Percentiles rank a stretch among this genome's conserved stretches.
Evolutionary conservation across 83 land plant species (phyloP).

Genomic region (Diphasiastrum complanatum): DNA sequence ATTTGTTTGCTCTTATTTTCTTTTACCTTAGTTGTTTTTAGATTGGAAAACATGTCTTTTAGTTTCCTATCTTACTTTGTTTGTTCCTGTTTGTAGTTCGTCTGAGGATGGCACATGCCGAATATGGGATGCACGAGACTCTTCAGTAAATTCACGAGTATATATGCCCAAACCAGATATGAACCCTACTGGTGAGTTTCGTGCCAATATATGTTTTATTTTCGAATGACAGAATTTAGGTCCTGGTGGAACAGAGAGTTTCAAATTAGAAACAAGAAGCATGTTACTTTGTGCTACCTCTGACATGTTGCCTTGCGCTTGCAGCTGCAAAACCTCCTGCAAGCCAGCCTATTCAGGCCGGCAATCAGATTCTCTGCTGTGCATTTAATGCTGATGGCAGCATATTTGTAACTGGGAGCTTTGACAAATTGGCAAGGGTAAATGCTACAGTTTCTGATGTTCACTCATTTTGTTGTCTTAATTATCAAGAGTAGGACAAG

Average conservation of each 20-base stretch:
- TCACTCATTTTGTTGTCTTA: neutral
- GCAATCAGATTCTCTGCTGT: slow-evolving; percentile 79
- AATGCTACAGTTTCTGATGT: slow-evolving; percentile 4
- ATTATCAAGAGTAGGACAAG: neutral
- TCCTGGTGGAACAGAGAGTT: too few species aligned
- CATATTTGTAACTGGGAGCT: slow-evolving; percentile 98
- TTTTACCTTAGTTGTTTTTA: too few species aligned
- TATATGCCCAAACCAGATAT: slow-evolving; percentile 70
- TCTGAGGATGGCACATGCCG: slow-evolving; percentile 99
- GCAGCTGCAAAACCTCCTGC: slow-evolving; percentile 47
- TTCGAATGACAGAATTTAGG: too few species aligned
- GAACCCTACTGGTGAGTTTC: slow-evolving; percentile 35
- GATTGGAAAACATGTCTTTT: too few species aligned
- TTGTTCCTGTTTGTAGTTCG: slow-evolving; percentile 40
- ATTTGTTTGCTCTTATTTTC: too few species aligned
- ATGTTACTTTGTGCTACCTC: neutral
- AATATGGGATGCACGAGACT: slow-evolving; percentile 87
- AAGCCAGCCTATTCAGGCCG: slow-evolving; percentile 34
- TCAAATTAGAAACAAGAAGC: too few species aligned
- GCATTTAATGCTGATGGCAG: slow-evolving; percentile 93
- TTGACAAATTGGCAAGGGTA: slow-evolving; percentile 90
- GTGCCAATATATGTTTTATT: neutral
- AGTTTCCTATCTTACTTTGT: neutral
- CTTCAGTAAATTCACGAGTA: slow-evolving; percentile 53
- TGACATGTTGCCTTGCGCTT: neutral